These are phyloP conservation scores for Amanita molliuscula DNA, from an alignment of 768 basidiomycete species.

Conservation along the genomic window DNA sequence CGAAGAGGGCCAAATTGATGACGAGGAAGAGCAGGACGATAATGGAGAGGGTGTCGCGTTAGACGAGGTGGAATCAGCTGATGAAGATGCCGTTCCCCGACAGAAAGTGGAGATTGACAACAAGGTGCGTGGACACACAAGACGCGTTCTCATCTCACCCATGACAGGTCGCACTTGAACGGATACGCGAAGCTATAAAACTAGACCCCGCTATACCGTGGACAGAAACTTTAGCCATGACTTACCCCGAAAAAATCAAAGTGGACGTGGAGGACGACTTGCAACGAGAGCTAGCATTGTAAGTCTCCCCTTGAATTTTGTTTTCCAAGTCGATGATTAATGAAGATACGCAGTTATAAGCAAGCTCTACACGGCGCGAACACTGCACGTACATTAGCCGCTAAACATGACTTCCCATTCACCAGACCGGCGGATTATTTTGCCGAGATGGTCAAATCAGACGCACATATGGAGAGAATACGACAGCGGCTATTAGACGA, in stretches of 20 bases:
- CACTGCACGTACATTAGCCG: conserved; percentile 65
- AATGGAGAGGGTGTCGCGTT: conserved; percentile 38
- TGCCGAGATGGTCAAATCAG: conserved; percentile 97
- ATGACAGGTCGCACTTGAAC: conserved; percentile 60
- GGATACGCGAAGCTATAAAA: conserved; percentile 70
- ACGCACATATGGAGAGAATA: conserved; percentile 96
- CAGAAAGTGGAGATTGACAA: conserved; percentile 83
- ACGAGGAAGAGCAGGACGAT: conserved; percentile 17
- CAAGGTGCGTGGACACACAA: conserved; percentile 35
- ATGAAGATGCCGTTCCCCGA: conserved; percentile 73
- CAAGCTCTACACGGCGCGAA: conserved; percentile 84
- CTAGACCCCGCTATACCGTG: conserved; percentile 68
- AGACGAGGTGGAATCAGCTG: conserved; percentile 64
- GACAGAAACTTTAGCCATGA: conserved; percentile 72
- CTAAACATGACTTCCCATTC: conserved; percentile 73
- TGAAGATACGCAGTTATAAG: conserved; percentile 62
- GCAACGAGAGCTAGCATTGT: conserved; percentile 95
- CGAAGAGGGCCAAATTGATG: conserved; percentile 33
- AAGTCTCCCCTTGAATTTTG: conserved; percentile 19
- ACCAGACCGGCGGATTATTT: conserved; percentile 91
- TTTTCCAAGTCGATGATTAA: not conserved
- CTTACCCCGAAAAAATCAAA: conserved; percentile 64
- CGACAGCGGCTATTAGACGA: conserved; percentile 87
- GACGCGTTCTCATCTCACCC: not conserved
- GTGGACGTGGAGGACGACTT: conserved; percentile 83